Percentiles rank a stretch among this genome's conserved stretches.
Conservation (phyloP, 2,329 filamentous ascomycete species). For the Alternaria gansuensis region DNA sequence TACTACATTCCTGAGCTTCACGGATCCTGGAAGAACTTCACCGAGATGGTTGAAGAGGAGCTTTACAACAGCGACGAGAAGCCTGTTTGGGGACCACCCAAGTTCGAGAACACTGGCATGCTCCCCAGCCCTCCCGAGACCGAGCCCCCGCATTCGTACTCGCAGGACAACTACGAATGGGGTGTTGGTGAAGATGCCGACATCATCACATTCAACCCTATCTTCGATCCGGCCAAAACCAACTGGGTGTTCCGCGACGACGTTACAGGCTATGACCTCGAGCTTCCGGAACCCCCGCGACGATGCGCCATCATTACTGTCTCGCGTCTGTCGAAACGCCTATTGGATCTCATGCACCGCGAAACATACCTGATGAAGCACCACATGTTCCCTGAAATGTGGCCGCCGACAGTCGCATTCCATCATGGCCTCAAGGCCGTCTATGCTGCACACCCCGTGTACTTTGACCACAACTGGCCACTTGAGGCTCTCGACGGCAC, state of each 20-base stretch:
- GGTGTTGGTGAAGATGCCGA: constrained; percentile 79
- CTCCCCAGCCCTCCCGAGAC: constrained; percentile 69
- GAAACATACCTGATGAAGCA: constrained; percentile 78
- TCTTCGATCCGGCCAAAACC: constrained; percentile 77
- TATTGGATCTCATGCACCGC: constrained; percentile 79
- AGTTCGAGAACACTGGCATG: constrained; percentile 60
- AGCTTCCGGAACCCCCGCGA: constrained; percentile 68
- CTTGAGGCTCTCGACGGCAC: constrained; percentile 57
- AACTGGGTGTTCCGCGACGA: constrained; percentile 76
- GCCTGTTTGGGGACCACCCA: constrained; percentile 71
- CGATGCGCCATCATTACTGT: constrained; percentile 82
- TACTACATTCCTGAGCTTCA: constrained; percentile 76
- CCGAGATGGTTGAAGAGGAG: constrained; percentile 68
- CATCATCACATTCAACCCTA: constrained; percentile 77
- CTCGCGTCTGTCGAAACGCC: constrained; percentile 73
- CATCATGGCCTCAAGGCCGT: constrained; percentile 82
- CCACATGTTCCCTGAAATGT: constrained; percentile 80
- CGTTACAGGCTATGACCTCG: constrained; percentile 70
- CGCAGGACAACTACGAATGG: constrained; percentile 75
- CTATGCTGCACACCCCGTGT: constrained; percentile 80
- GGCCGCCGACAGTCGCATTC: constrained; percentile 74
- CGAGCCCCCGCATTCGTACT: constrained; percentile 66
- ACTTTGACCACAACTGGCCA: constrained; percentile 78
- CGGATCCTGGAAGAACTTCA: constrained; percentile 74
- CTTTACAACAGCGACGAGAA: constrained; percentile 58